phyloP scores from a whole-genome alignment of 2,329 filamentous ascomycete genomes.

The Colletotrichum paranaense region DNA sequence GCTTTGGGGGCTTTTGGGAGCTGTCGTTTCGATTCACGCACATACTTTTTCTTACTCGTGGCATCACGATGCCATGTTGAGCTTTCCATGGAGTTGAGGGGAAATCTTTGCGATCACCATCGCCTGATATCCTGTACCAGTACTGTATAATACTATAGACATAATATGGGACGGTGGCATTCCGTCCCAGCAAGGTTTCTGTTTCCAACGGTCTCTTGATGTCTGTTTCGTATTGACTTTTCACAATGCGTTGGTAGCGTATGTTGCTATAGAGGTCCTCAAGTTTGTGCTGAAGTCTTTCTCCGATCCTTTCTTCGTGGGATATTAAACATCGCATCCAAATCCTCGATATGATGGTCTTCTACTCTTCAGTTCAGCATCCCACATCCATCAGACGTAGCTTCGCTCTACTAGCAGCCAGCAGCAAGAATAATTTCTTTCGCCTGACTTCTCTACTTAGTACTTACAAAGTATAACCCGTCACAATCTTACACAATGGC shows the following conservation, averaged over 20 bases:
- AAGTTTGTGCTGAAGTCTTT: neutral
- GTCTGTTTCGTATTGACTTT: neutral
- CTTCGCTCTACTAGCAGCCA: neutral
- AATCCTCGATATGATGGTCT: neutral
- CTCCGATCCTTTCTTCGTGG: neutral
- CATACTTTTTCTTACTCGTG: slow-evolving; percentile 18
- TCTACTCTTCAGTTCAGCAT: neutral
- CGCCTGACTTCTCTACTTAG: neutral
- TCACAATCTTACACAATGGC: neutral
- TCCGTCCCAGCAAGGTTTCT: neutral
- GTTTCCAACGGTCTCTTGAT: neutral
- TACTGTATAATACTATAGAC: slow-evolving; percentile 30
- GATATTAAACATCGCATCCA: neutral
- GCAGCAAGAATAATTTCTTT: neutral
- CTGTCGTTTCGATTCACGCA: slow-evolving; percentile 25
- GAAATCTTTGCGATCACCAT: slow-evolving; percentile 13
- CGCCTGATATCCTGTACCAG: slow-evolving; percentile 31
- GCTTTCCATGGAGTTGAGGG: slow-evolving; percentile 21
- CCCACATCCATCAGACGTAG: neutral
- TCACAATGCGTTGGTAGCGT: neutral
- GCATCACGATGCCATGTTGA: slow-evolving; percentile 14
- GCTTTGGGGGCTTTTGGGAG: neutral
- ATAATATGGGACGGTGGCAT: slow-evolving; percentile 3
- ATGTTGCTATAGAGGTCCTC: neutral
- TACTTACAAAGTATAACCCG: too few relatives aligned